These are phyloP conservation scores for Hypoxylon rubiginosum DNA, from an alignment of 2,329 filamentous ascomycete species.

Conservation along the genomic window DNA sequence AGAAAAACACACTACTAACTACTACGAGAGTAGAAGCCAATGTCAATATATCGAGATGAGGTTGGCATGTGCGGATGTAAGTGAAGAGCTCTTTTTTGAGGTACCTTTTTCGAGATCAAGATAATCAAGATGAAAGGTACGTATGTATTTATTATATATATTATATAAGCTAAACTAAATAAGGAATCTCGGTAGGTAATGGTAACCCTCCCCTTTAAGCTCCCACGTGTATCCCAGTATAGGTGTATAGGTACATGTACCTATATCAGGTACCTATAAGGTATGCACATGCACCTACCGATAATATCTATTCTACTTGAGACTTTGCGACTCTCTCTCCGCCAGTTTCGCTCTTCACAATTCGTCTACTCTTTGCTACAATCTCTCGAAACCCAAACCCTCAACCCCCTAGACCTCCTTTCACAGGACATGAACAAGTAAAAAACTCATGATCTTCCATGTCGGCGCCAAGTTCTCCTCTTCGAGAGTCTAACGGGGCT, in stretches of 20 bases:
- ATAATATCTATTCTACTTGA: not conserved
- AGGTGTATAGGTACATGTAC: not conserved
- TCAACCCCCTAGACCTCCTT: not conserved
- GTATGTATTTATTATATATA: no score
- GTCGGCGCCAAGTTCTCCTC: conserved; percentile 51
- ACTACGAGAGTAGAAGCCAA: not conserved
- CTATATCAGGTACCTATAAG: not conserved
- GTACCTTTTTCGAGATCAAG: not conserved
- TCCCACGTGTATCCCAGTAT: not conserved
- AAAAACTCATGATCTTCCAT: conserved; percentile 44
- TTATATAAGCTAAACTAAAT: not conserved
- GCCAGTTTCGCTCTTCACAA: not conserved
- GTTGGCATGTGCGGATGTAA: not conserved
- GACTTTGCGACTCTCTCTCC: not conserved
- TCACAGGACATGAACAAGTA: conserved; percentile 4
- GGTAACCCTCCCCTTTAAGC: not conserved
- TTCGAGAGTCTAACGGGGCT: conserved; percentile 53
- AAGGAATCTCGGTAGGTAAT: not conserved
- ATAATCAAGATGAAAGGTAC: no score
- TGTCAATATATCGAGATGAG: not conserved
- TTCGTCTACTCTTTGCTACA: not conserved
- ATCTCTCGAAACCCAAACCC: not conserved
- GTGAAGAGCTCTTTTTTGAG: not conserved
- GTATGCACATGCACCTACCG: not conserved
- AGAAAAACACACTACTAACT: no score